Evolutionary conservation across 371 early-diverging fungal genomes (phyloP).

Genomic region (Conidiobolus incongruus): DNA sequence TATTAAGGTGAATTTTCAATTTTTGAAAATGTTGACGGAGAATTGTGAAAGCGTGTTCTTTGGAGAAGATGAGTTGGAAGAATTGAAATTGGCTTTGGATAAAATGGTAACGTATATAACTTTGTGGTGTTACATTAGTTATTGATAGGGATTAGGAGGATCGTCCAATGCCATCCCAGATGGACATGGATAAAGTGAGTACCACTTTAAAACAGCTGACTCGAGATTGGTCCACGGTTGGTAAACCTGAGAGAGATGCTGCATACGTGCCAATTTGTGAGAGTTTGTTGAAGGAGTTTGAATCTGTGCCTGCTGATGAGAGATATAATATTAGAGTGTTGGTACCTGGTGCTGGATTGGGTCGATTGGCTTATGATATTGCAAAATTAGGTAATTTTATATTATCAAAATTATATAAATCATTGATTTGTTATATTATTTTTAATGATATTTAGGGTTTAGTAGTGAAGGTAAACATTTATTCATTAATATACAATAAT

Average conservation of each 20-base stretch:
- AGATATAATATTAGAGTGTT: slow-evolving; percentile 37
- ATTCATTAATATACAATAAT: background rate
- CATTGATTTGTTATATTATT: background rate
- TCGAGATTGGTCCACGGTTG: slow-evolving; percentile 61
- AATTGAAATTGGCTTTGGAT: too few relatives aligned
- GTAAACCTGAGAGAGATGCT: slow-evolving; percentile 46
- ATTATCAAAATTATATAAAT: background rate
- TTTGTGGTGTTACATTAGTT: too few relatives aligned
- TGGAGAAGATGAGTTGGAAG: too few relatives aligned
- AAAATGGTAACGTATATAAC: too few relatives aligned
- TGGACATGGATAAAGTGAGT: slow-evolving; percentile 71
- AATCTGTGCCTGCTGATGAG: slow-evolving; percentile 14
- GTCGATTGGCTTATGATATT: slow-evolving; percentile 71
- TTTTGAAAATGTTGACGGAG: too few relatives aligned
- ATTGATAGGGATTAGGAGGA: too few relatives aligned
- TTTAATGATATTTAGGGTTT: slow-evolving; percentile 20
- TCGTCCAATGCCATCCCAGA: slow-evolving; percentile 25
- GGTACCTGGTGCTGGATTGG: slow-evolving; percentile 82
- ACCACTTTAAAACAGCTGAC: slow-evolving; percentile 79
- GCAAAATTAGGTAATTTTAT: slow-evolving; percentile 23
- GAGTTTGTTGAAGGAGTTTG: slow-evolving; percentile 31
- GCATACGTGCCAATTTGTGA: slow-evolving; percentile 60
- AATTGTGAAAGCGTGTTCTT: too few relatives aligned
- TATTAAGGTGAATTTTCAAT: too few relatives aligned
- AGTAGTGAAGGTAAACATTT: slow-evolving; percentile 44